These are phyloP conservation scores for Boletus subcaerulescens DNA, from an alignment of 768 basidiomycete genomes.

Conservation along the genomic window DNA sequence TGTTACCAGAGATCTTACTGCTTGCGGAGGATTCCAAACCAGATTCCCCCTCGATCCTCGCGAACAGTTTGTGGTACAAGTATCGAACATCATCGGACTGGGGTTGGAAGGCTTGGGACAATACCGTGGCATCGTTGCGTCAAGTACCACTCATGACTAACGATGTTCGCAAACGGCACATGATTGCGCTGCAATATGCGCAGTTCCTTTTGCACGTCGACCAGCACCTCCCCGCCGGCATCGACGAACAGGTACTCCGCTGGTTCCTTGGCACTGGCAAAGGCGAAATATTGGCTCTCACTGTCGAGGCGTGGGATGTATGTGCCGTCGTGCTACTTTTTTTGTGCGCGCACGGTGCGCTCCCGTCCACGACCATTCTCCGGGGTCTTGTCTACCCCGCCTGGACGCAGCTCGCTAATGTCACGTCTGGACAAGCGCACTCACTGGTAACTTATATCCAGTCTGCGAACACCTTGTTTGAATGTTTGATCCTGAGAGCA, in stretches of 20 bases:
- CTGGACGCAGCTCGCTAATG: conserved; percentile 57
- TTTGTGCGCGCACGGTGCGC: conserved; percentile 61
- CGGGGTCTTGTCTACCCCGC: conserved; percentile 75
- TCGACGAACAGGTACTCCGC: conserved; percentile 65
- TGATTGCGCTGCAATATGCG: conserved; percentile 64
- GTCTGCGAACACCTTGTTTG: conserved; percentile 63
- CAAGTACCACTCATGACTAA: conserved; percentile 58
- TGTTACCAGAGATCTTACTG: conserved; percentile 61
- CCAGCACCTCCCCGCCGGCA: conserved; percentile 66
- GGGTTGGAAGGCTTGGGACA: conserved; percentile 86
- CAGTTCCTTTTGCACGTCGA: conserved; percentile 71
- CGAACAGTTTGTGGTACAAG: conserved; percentile 79
- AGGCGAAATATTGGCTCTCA: conserved; percentile 58
- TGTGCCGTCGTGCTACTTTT: conserved; percentile 60
- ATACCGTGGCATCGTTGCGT: conserved; percentile 69
- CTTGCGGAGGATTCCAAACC: conserved; percentile 57
- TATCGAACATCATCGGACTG: conserved; percentile 70
- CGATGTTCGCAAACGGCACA: conserved; percentile 44
- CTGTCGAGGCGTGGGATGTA: conserved; percentile 63
- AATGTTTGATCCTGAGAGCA: conserved; percentile 53
- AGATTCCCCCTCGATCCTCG: conserved; percentile 66
- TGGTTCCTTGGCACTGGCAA: conserved; percentile 74
- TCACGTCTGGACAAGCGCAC: conserved; percentile 36
- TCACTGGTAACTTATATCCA: conserved; percentile 51
- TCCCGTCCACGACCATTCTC: conserved; percentile 70